A percentile compares a stretch with the other conserved stretches of the same genome.
phyloP scores from a whole-genome alignment of 139 green algal species.

The Volvox reticuliferus region DNA sequence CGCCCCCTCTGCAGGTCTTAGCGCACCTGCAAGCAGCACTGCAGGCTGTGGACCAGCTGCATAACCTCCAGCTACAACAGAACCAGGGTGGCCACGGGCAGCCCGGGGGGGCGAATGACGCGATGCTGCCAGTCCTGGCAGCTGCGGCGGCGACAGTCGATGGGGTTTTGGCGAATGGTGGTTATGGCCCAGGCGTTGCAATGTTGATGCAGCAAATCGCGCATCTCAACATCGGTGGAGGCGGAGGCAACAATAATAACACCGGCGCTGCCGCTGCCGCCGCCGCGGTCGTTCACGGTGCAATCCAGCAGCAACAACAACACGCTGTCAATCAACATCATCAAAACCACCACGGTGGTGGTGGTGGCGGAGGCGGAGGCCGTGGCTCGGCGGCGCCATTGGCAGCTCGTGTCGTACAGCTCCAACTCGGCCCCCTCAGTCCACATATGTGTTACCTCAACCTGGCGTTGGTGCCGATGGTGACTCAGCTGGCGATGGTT shows the following conservation, averaged over 20 bases:
- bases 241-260: not conserved
- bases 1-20: not conserved
- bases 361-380: not conserved
- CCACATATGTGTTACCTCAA: slow-evolving; percentile 47
- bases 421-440: slow-evolving; percentile 34
- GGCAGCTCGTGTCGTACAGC: slow-evolving; percentile 13
- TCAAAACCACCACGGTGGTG: not conserved
- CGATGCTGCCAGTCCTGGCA: not conserved
- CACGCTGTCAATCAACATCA: not conserved
- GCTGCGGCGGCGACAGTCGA: too few species aligned
- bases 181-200: not conserved
- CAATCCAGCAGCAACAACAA: not conserved
- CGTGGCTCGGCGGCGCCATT: not conserved
- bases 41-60: not conserved
- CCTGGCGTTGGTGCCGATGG: slow-evolving; percentile 46
- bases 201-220: not conserved
- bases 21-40: slow-evolving; percentile 4
- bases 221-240: not conserved
- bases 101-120: too few species aligned
- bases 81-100: not conserved
- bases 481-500: slow-evolving; percentile 35
- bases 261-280: not conserved
- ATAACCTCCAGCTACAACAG: not conserved
- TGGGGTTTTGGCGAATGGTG: too few species aligned
- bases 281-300: not conserved